Percentiles rank a stretch among this genome's conserved stretches.
Evolutionary conservation across 805 yeast genomes (phyloP).

Genomic region (Candida methanosorbosa): DNA sequence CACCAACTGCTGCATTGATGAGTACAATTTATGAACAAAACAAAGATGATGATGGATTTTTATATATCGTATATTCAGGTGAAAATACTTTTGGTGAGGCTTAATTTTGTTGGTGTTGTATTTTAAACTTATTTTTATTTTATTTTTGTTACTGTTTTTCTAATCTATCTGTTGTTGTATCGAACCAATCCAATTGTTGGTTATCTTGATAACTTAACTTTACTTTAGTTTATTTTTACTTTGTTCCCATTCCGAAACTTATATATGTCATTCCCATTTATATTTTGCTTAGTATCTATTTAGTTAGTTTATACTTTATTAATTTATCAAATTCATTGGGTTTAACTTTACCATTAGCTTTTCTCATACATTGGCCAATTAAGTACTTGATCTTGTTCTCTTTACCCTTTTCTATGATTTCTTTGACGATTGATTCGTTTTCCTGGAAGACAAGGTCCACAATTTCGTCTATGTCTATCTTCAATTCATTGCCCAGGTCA

Average conservation of each 20-base stretch:
- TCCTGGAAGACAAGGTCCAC: slow-evolving; percentile 27
- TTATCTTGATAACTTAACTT: too few species aligned
- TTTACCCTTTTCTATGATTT: slow-evolving; percentile 49
- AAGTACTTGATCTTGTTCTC: slow-evolving; percentile 62
- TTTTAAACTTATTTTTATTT: too few species aligned
- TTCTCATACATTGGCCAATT: slow-evolving; percentile 79
- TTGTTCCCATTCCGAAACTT: too few species aligned
- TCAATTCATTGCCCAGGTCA: slow-evolving; percentile 34
- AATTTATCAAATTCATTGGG: slow-evolving; percentile 16
- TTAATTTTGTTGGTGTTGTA: too few species aligned
- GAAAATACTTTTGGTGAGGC: slow-evolving; percentile 97
- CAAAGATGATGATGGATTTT: slow-evolving; percentile 95
- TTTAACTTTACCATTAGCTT: slow-evolving; percentile 55
- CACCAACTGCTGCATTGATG: slow-evolving; percentile 97
- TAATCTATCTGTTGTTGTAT: too few species aligned
- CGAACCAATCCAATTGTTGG: too few species aligned
- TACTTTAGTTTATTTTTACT: too few species aligned
- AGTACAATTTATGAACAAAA: slow-evolving; percentile 92
- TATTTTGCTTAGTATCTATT: too few species aligned
- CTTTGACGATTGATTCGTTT: slow-evolving; percentile 47
- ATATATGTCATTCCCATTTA: too few species aligned
- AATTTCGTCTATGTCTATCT: slow-evolving; percentile 18
- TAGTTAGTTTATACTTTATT: slow-evolving; percentile 11
- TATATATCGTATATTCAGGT: slow-evolving; percentile 92
- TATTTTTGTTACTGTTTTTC: too few species aligned